Conservation (phyloP, 495 filamentous ascomycete species). For the Podospora australis region DNA sequence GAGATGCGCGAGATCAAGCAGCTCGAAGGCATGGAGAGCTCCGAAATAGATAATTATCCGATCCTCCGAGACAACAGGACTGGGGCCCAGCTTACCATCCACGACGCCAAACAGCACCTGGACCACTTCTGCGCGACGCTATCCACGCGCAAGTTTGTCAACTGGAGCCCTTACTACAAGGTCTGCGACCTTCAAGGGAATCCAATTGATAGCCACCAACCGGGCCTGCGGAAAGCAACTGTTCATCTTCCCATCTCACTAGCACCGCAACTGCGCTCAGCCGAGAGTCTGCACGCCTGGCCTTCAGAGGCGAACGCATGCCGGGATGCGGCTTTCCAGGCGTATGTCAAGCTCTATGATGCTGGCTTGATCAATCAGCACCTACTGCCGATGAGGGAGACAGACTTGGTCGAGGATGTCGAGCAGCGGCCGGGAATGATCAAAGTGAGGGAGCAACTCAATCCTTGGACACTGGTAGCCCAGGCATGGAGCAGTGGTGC, state of each 20-base stretch:
- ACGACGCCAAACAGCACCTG: slow-evolving; percentile 68
- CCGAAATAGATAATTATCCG: slow-evolving; percentile 39
- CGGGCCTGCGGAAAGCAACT: slow-evolving; percentile 39
- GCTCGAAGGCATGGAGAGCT: slow-evolving; percentile 45
- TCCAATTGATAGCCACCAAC: slow-evolving; percentile 2
- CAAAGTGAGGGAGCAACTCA: slow-evolving; percentile 48
- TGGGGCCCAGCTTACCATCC: slow-evolving; percentile 66
- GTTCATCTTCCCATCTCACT: slow-evolving; percentile 71
- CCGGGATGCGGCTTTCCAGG: slow-evolving; percentile 79
- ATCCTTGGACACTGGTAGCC: slow-evolving; percentile 62
- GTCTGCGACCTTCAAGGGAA: slow-evolving; percentile 11
- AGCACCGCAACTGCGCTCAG: slow-evolving; percentile 52
- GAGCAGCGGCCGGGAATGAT: slow-evolving; percentile 44
- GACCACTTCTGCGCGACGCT: slow-evolving; percentile 73
- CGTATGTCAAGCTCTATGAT: slow-evolving; percentile 63
- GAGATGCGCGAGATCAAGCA: slow-evolving; percentile 50
- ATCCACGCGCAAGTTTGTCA: slow-evolving; percentile 47
- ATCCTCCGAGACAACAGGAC: slow-evolving; percentile 44
- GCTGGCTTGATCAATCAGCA: slow-evolving; percentile 73
- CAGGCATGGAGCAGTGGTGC: slow-evolving; percentile 38
- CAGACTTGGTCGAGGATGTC: slow-evolving; percentile 31
- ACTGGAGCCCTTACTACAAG: slow-evolving; percentile 47
- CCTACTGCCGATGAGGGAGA: slow-evolving; percentile 54
- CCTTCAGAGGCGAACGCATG: slow-evolving; percentile 65
- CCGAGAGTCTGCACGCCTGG: slow-evolving; percentile 53